A percentile compares a stretch with the other conserved stretches of the same genome.
phyloP scores from a whole-genome alignment of 371 early-diverging fungal species.

The Lichtheimia corymbifera region DNA sequence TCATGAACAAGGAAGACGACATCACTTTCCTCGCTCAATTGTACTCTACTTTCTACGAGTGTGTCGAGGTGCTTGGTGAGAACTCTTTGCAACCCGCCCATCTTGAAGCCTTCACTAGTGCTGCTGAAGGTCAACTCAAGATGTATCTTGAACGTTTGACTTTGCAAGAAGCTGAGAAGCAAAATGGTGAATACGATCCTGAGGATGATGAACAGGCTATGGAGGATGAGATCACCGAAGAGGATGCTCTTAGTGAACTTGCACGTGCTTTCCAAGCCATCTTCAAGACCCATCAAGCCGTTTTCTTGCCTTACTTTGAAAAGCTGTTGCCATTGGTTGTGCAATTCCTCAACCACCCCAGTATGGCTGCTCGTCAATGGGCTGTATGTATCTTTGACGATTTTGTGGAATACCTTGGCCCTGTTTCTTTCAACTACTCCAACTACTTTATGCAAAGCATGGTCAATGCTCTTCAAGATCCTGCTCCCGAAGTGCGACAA shows the following conservation, averaged over 20 bases:
- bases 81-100: conserved; percentile 64
- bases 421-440: conserved; percentile 72
- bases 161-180: conserved; percentile 70
- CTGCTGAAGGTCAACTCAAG: conserved; percentile 68
- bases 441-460: conserved; percentile 71
- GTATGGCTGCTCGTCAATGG: conserved; percentile 82
- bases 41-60: conserved; percentile 75
- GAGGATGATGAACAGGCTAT: conserved; percentile 85
- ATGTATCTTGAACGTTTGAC: conserved; percentile 71
- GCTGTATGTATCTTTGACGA: conserved; percentile 90
- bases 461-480: conserved; percentile 65
- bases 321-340: conserved; percentile 68
- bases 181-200: conserved; percentile 80
- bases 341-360: conserved; percentile 63
- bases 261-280: conserved; percentile 75
- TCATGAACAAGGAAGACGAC: conserved; percentile 76
- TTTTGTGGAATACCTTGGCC: conserved; percentile 86
- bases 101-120: conserved; percentile 65
- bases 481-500: conserved; percentile 81
- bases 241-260: conserved; percentile 77
- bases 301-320: conserved; percentile 80
- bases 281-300: conserved; percentile 69
- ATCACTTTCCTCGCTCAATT: conserved; percentile 76
- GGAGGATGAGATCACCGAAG: conserved; percentile 85
- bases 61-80: conserved; percentile 68